phyloP scores from a whole-genome alignment of 2,329 filamentous ascomycete genomes.

The Aspergillus pseudoglaucus region DNA sequence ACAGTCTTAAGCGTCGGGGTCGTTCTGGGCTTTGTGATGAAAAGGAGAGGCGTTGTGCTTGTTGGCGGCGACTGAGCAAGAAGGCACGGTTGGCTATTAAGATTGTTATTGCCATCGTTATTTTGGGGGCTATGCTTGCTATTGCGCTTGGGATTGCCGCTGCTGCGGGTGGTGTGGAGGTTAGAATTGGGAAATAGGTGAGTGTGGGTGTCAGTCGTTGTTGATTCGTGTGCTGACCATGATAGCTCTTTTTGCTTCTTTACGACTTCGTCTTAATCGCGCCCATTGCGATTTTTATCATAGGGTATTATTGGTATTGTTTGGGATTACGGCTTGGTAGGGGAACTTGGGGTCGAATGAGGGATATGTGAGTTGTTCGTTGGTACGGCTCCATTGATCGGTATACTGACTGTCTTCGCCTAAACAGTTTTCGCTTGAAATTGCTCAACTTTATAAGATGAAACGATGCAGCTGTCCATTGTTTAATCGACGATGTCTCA shows the following conservation, averaged over 20 bases:
- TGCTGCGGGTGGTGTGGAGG: constrained; percentile 40
- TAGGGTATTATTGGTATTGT: not conserved
- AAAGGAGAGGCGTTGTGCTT: constrained; percentile 29
- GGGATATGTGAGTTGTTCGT: not conserved
- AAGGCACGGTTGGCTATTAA: constrained; percentile 36
- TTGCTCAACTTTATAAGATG: no score
- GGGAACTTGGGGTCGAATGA: not conserved
- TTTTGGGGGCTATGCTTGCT: constrained; percentile 38
- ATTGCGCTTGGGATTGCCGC: constrained; percentile 41
- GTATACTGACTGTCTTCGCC: no score
- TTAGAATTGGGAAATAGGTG: constrained; percentile 16
- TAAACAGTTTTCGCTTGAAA: no score
- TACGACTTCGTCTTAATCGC: not conserved
- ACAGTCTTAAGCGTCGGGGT: not conserved
- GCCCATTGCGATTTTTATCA: not conserved
- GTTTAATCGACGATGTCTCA: no score
- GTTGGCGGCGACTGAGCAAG: constrained; percentile 27
- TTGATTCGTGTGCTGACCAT: not conserved
- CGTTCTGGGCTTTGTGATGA: constrained; percentile 15
- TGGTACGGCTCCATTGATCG: no score
- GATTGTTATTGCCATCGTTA: constrained; percentile 34
- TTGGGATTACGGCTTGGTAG: not conserved
- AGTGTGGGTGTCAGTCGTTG: constrained; percentile 5
- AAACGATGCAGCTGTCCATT: no score
- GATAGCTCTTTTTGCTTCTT: not conserved